Evolutionary conservation across 257 asterid species (phyloP).

Genomic region (Cordia subcordata): DNA sequence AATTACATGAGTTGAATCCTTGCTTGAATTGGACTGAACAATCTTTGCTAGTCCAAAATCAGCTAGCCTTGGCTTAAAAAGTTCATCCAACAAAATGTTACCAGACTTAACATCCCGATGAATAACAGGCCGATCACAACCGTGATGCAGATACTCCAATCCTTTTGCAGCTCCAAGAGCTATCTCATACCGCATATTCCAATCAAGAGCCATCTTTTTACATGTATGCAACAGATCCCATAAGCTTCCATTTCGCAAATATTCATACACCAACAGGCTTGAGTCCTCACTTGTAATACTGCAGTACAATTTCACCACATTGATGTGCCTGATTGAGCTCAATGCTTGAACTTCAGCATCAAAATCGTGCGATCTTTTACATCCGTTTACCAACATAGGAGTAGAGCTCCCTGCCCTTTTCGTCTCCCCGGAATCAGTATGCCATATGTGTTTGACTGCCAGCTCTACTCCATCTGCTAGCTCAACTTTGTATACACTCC

Average conservation of each 20-base stretch:
- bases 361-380: conserved; percentile 39
- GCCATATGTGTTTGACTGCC: conserved; percentile 77
- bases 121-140: conserved; percentile 60
- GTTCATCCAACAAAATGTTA: conserved; percentile 78
- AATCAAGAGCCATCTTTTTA: conserved; percentile 52
- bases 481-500: conserved; percentile 57
- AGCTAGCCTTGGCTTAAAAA: conserved; percentile 69
- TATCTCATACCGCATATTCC: conserved; percentile 69
- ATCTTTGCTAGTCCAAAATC: conserved; percentile 91
- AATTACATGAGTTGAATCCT: conserved; percentile 60
- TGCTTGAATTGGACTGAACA: conserved; percentile 30
- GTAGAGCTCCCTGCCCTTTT: conserved; percentile 27
- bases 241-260: conserved; percentile 85
- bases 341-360: conserved; percentile 79
- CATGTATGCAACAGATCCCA: conserved; percentile 73
- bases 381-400: conserved; percentile 41
- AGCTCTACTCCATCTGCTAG: conserved; percentile 42
- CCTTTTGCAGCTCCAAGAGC: conserved; percentile 91
- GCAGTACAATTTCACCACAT: conserved; percentile 80
- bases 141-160: conserved; percentile 85
- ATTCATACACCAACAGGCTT: conserved; percentile 83
- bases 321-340: conserved; percentile 77
- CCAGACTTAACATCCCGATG: conserved; percentile 96
- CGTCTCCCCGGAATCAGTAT: conserved; percentile 18
- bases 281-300: conserved; percentile 87